Evolutionary conservation across 2,329 filamentous ascomycete genomes (phyloP).

Genomic region (Lecanosticta acicola): DNA sequence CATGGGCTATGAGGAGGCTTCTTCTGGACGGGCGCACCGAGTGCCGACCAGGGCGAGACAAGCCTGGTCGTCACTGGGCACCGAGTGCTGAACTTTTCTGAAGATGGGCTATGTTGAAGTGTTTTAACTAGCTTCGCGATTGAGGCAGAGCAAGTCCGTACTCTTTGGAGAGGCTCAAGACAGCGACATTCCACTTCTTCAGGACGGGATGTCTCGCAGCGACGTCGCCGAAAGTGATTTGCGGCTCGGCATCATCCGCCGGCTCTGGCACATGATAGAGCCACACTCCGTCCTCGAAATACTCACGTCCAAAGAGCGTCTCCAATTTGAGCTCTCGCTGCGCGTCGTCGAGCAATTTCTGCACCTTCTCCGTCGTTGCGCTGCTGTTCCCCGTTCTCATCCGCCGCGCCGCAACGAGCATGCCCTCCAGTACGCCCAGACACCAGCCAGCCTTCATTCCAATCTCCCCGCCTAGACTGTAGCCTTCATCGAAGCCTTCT

Average conservation of each 20-base stretch:
- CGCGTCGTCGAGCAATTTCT: constrained; percentile 29
- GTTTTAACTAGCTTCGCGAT: too few relatives aligned
- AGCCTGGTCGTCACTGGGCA: too few relatives aligned
- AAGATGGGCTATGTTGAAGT: too few relatives aligned
- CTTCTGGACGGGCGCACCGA: too few relatives aligned
- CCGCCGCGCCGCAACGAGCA: constrained; percentile 39
- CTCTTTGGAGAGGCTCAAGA: neutral
- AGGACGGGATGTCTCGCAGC: constrained; percentile 64
- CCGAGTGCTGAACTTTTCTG: too few relatives aligned
- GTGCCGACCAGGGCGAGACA: too few relatives aligned
- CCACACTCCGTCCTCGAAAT: constrained; percentile 68
- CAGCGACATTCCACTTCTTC: constrained; percentile 49
- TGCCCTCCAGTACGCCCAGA: constrained; percentile 70
- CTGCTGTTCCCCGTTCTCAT: constrained; percentile 16
- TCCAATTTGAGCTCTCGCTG: constrained; percentile 44
- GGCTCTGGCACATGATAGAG: constrained; percentile 49
- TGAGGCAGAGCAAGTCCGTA: neutral
- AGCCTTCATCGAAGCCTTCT: constrained; percentile 86
- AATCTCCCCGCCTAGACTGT: constrained; percentile 73
- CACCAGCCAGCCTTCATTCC: constrained; percentile 69
- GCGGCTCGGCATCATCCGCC: constrained; percentile 26
- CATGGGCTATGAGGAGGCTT: too few relatives aligned
- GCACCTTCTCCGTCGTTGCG: constrained; percentile 19
- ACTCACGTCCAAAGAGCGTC: constrained; percentile 59
- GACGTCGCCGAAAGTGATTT: constrained; percentile 56